phyloP scores from a whole-genome alignment of 352 stramenopile species.

The Globisporangium lucens region DNA sequence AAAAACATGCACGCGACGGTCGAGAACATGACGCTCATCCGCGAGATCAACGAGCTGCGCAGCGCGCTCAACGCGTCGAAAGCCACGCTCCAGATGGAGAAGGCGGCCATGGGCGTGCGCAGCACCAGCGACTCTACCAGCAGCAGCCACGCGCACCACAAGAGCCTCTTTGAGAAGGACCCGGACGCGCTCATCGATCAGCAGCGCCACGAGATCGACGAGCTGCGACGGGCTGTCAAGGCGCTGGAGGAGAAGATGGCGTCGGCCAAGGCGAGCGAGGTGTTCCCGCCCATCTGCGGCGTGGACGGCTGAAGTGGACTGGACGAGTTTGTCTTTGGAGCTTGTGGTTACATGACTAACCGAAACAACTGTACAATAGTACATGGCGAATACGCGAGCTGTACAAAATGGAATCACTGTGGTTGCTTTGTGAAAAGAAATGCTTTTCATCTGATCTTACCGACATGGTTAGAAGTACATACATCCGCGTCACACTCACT shows the following conservation, averaged over 20 bases:
- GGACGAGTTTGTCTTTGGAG: not conserved
- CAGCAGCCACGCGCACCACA: constrained; percentile 14
- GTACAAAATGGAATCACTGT: not conserved
- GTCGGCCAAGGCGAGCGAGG: constrained; percentile 13
- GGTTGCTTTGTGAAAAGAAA: not conserved
- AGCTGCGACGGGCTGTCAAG: constrained; percentile 75
- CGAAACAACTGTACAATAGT: not conserved
- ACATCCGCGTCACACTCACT: not conserved
- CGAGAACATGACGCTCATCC: constrained; percentile 90
- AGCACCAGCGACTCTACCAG: constrained; percentile 15
- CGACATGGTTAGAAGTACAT: constrained; percentile 6
- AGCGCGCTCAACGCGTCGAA: constrained; percentile 69
- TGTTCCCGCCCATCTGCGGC: constrained; percentile 45
- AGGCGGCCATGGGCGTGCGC: constrained; percentile 35
- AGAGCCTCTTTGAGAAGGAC: constrained; percentile 30
- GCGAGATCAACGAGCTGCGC: constrained; percentile 92
- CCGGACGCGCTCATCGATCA: constrained; percentile 50
- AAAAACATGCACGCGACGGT: constrained; percentile 62
- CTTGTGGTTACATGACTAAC: not conserved
- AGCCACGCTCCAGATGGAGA: constrained; percentile 77
- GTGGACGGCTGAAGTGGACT: constrained; percentile 28
- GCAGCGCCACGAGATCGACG: constrained; percentile 66
- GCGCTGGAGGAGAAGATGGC: constrained; percentile 67
- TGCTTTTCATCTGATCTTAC: not conserved
- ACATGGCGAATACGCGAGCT: not conserved